Percentiles rank a stretch among this genome's conserved stretches.
These are phyloP conservation scores for Rubus idaeus DNA, from an alignment of 306 rosid genomes.

Conservation along the genomic window DNA sequence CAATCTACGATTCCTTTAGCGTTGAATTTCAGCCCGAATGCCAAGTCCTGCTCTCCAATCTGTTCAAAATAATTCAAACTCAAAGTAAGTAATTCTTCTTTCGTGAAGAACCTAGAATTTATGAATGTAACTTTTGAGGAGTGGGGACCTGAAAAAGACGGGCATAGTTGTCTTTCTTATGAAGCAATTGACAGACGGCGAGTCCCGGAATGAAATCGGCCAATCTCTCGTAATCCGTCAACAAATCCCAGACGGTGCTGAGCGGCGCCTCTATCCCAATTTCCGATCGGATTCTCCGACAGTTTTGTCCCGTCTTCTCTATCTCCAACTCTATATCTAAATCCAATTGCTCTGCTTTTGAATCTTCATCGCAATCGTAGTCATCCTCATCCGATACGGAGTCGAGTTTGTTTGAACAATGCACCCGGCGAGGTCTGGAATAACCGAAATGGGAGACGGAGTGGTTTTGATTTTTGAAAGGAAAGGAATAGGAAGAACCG, in stretches of 20 bases:
- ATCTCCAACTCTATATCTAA: constrained; percentile 40
- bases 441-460: neutral
- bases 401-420: constrained; percentile 31
- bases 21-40: constrained; percentile 80
- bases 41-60: constrained; percentile 83
- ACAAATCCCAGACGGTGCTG: constrained; percentile 52
- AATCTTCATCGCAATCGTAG: constrained; percentile 7
- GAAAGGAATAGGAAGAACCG: neutral
- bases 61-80: constrained; percentile 14
- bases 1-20: constrained; percentile 87
- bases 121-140: too few species aligned
- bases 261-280: constrained; percentile 60
- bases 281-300: constrained; percentile 62
- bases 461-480: neutral
- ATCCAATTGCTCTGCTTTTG: neutral
- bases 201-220: constrained; percentile 89
- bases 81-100: too few species aligned
- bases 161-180: constrained; percentile 50
- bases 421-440: constrained; percentile 8
- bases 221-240: constrained; percentile 83
- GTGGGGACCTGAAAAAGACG: constrained; percentile 62
- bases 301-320: constrained; percentile 48
- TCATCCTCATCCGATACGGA: constrained; percentile 4
- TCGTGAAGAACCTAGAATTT: too few species aligned
- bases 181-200: constrained; percentile 58